phyloP scores from a whole-genome alignment of 176 grass and related monocot genomes.

The Raddia distichophylla region DNA sequence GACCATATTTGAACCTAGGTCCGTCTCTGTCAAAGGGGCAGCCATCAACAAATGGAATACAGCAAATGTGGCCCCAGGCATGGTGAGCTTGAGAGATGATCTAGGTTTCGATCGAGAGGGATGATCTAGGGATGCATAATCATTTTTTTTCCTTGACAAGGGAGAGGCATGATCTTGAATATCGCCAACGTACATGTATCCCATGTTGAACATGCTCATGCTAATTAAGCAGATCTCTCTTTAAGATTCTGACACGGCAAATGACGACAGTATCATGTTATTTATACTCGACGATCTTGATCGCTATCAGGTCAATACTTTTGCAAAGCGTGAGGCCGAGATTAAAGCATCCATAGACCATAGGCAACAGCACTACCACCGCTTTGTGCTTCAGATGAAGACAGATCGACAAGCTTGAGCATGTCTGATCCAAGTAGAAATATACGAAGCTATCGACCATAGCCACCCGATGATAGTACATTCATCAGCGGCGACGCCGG shows the following conservation, averaged over 20 bases:
- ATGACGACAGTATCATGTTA: conserved; percentile 33
- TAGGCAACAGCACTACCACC: background rate
- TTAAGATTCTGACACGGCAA: conserved; percentile 28
- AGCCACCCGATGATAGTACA: conserved; percentile 32
- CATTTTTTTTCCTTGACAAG: too few species aligned
- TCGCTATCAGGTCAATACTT: conserved; percentile 18
- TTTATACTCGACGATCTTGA: background rate
- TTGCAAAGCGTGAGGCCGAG: conserved; percentile 2
- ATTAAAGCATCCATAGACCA: conserved; percentile 15
- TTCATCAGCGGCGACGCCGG: conserved; percentile 30
- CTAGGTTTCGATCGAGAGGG: background rate
- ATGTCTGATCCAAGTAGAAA: conserved; percentile 11
- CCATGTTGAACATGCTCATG: background rate
- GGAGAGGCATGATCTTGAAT: background rate
- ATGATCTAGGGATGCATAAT: background rate
- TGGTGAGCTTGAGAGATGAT: background rate
- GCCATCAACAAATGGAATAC: too few species aligned
- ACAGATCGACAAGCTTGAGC: background rate
- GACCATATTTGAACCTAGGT: too few species aligned
- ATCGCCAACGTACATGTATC: background rate
- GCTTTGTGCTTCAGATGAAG: conserved; percentile 19
- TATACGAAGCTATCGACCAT: conserved; percentile 16
- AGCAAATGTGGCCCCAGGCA: background rate
- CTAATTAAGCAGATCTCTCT: conserved; percentile 11
- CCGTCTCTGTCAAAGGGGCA: too few species aligned